Conservation (phyloP, 176 grass and related monocot species). For the Aegilops sharonensis region DNA sequence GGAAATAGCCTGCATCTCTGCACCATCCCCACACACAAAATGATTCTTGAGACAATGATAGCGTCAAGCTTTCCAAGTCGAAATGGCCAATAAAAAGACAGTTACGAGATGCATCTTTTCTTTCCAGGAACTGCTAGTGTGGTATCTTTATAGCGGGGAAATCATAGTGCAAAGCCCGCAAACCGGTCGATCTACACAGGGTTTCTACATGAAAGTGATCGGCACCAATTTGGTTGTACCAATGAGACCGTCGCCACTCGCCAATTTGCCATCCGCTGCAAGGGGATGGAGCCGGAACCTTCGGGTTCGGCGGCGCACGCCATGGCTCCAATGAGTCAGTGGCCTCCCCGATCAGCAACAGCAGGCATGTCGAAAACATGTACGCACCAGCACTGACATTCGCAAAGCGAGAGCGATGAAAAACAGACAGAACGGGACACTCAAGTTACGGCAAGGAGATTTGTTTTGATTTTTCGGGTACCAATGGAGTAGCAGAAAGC, state of each 20-base stretch:
- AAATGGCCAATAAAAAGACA: not conserved
- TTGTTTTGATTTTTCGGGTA: not conserved
- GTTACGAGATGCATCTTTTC: not conserved
- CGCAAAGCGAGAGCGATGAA: constrained; percentile 17
- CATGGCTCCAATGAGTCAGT: not conserved
- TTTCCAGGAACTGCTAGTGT: not conserved
- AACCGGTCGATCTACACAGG: not conserved
- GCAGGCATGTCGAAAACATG: constrained; percentile 19
- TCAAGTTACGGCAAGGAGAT: constrained; percentile 18
- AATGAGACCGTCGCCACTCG: not conserved
- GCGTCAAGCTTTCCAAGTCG: not conserved
- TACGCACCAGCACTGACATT: constrained; percentile 5
- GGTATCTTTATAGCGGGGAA: not conserved
- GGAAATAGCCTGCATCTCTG: not conserved
- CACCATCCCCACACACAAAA: not conserved
- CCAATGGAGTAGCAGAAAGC: not conserved
- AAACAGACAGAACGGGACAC: constrained; percentile 4
- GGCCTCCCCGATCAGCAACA: constrained; percentile 24
- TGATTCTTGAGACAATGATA: not conserved
- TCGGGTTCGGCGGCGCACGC: constrained; percentile 3
- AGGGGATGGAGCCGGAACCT: constrained; percentile 30
- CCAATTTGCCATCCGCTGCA: not conserved
- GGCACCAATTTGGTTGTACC: constrained; percentile 1
- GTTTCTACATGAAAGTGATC: constrained; percentile 21
- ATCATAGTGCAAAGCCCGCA: not conserved